Evolutionary conservation across 2,329 filamentous ascomycete species (phyloP).

Genomic region (Lecanosticta acicola): DNA sequence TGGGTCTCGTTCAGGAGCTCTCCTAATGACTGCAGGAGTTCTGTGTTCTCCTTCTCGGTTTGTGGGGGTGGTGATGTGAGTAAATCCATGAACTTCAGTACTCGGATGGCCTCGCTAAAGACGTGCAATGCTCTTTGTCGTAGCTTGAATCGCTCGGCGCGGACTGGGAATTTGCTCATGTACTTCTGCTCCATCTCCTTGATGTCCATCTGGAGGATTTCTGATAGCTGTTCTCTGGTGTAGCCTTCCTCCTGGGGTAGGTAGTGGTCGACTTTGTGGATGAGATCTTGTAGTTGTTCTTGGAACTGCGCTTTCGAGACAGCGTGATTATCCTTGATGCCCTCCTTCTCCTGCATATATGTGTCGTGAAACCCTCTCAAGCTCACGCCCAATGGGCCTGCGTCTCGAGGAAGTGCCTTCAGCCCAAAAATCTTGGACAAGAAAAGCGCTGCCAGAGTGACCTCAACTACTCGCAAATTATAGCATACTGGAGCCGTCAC

Average conservation of each 20-base stretch:
- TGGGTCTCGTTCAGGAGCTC: slow-evolving; percentile 85
- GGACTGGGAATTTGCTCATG: slow-evolving; percentile 82
- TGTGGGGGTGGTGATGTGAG: slow-evolving; percentile 48
- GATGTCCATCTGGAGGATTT: slow-evolving; percentile 62
- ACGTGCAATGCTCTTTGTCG: slow-evolving; percentile 85
- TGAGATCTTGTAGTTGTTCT: slow-evolving; percentile 66
- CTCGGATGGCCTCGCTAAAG: slow-evolving; percentile 80
- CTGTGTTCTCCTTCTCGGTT: slow-evolving; percentile 51
- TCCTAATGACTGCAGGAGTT: slow-evolving; percentile 69
- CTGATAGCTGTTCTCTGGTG: slow-evolving; percentile 76
- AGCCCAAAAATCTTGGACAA: slow-evolving; percentile 56
- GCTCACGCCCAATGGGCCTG: slow-evolving; percentile 74
- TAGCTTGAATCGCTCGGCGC: slow-evolving; percentile 80
- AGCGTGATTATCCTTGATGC: slow-evolving; percentile 44
- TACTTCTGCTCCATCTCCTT: slow-evolving; percentile 69
- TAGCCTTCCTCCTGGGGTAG: slow-evolving; percentile 77
- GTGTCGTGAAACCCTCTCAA: slow-evolving; percentile 81
- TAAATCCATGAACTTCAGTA: slow-evolving; percentile 73
- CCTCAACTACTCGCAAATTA: slow-evolving; percentile 94
- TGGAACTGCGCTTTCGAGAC: slow-evolving; percentile 42
- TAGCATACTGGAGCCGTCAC: slow-evolving; percentile 91
- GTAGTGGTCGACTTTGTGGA: slow-evolving; percentile 63
- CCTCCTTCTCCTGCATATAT: slow-evolving; percentile 59
- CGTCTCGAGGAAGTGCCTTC: slow-evolving; percentile 65
- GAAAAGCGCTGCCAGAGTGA: slow-evolving; percentile 73